Conservation (phyloP, 306 rosid species). For the Casuarina cunninghamiana region DNA sequence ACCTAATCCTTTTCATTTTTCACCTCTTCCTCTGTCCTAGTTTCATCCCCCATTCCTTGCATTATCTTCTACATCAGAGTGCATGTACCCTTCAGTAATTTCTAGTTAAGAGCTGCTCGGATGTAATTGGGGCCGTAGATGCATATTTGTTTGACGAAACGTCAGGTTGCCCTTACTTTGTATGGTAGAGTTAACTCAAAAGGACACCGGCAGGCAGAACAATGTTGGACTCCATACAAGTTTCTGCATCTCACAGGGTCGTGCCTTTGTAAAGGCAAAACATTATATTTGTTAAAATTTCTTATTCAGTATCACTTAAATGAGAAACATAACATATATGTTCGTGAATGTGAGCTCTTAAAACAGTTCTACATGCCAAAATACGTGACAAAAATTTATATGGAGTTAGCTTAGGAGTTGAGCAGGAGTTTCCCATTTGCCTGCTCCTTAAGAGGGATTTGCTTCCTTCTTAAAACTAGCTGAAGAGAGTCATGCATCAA, state of each 20-base stretch:
- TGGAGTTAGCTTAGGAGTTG: not conserved
- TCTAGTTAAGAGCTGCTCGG: not conserved
- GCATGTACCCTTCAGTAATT: not conserved
- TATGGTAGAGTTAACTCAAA: not conserved
- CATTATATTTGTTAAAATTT: not conserved
- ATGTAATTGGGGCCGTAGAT: not conserved
- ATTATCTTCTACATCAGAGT: not conserved
- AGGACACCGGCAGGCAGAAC: not conserved
- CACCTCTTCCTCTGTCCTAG: not conserved
- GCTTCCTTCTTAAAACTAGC: conserved; percentile 3
- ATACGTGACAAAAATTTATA: not conserved
- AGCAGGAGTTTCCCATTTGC: not conserved
- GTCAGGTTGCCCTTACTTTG: not conserved
- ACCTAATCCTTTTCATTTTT: not conserved
- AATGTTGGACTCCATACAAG: not conserved
- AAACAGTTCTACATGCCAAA: not conserved
- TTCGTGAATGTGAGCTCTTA: not conserved
- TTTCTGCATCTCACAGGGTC: not conserved
- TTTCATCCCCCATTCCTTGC: not conserved
- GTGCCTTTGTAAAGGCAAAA: not conserved
- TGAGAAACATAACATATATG: not conserved
- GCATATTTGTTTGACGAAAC: not conserved
- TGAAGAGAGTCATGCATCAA: not conserved
- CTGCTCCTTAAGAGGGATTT: not conserved
- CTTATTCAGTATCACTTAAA: not conserved